Evolutionary conservation across 208 protist genomes (phyloP).

Genomic region (Borovskyia barvae): DNA sequence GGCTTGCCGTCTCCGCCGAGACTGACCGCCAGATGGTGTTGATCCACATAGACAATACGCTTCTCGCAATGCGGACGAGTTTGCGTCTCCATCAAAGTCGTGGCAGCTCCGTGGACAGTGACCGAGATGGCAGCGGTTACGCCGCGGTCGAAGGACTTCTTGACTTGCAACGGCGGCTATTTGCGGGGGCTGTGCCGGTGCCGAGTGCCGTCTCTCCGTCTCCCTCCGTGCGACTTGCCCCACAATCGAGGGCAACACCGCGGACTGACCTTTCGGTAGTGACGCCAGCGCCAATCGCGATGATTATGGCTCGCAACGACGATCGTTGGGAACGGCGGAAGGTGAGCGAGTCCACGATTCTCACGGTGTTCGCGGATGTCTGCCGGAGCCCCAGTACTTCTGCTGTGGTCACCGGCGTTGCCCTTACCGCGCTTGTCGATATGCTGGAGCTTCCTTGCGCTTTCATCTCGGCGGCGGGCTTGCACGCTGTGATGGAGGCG

Average conservation of each 20-base stretch:
- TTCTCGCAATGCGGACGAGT: conserved; percentile 23
- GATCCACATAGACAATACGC: conserved; percentile 21
- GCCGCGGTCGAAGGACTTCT: conserved; percentile 2
- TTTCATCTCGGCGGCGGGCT: conserved; percentile 55
- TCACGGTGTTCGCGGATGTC: conserved; percentile 65
- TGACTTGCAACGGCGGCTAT: conserved; percentile 22
- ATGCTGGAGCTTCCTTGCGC: conserved; percentile 61
- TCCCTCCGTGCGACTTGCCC: neutral
- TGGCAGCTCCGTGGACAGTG: neutral
- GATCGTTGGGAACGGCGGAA: conserved; percentile 9
- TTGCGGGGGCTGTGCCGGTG: conserved; percentile 20
- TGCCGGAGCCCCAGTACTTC: conserved; percentile 52
- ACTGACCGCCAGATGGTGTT: conserved; percentile 30
- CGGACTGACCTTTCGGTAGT: neutral
- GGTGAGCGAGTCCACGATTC: conserved; percentile 50
- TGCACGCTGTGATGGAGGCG: conserved; percentile 50
- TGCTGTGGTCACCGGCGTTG: conserved; percentile 64
- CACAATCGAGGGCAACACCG: neutral
- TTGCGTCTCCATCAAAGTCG: conserved; percentile 8
- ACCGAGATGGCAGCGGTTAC: conserved; percentile 6
- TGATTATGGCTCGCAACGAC: neutral
- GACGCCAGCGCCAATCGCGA: neutral
- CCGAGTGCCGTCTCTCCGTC: conserved; percentile 1
- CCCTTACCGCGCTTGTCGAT: conserved; percentile 61
- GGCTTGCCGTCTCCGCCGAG: conserved; percentile 7